Evolutionary conservation across 1,139 yeast genomes (phyloP), one percentile per base, ranked within the genome.

Genomic region (Geotrichum candidum): DNA sequence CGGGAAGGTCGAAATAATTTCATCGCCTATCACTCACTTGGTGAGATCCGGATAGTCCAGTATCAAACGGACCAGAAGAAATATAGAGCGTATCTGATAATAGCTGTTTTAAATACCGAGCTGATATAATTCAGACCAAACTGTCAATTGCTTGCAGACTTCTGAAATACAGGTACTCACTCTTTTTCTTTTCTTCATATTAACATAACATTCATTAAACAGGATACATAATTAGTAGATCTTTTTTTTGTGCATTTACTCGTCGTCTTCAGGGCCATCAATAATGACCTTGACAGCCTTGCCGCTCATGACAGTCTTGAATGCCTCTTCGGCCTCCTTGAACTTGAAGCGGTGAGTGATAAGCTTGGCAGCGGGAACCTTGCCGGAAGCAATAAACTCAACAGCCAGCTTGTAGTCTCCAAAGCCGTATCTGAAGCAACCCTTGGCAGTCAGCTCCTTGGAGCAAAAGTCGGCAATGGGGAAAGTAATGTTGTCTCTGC

Each of bases 381-480:
- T 81, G 60, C 87, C 88, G 64, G 83, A 78, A 33, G 84, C 80
- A 61, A 90, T 79, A 67, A 90, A 80, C 54, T 82, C 82, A 53
- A 90, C 90, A 1, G 95, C 84, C 56, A 86, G 84, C 68, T 82
- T 81, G 78, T 90, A 90, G 74, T 90, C 96, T n/a, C 90, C 87
- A 81, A 79, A 68, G 61, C 86, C 85, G 76, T 91, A 91, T 74
- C 97, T 84, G 81, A 90, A 90, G 65, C 87, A 84, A 50, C 96
- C 96, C 71, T 81, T 84, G 70, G 89, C 77, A 0, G 83, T 79
- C 67, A 88, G 75, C 73, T 90, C 96, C 72, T 85, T 87, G 65
- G 84, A 83, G 45, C 86, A 83, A 67, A 89, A 78, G 65, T 83
- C 85, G 52, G 88, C 83, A 70, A 90, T 84, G 63, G 96, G 96